Percentiles rank a stretch among this genome's conserved stretches.
These are phyloP conservation scores for Hyaloperonospora arabidopsidis DNA, from an alignment of 352 stramenopile genomes.

Conservation along the genomic window DNA sequence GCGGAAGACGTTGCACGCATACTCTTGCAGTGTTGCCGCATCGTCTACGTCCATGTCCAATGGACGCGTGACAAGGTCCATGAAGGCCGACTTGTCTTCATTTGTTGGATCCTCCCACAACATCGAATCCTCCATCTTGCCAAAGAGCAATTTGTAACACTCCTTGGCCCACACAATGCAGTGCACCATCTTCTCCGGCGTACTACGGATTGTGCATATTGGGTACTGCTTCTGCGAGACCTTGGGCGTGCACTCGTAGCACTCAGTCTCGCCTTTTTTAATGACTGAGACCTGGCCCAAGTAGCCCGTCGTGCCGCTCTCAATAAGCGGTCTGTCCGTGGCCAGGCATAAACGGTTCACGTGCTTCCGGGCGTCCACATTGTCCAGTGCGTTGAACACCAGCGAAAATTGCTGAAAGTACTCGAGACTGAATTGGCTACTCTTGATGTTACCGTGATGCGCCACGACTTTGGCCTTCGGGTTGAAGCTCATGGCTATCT, in stretches of 20 bases:
- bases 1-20: conserved; percentile 72
- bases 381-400: conserved; percentile 99
- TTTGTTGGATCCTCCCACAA: conserved; percentile 87
- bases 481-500: conserved; percentile 86
- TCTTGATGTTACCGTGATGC: conserved; percentile 98
- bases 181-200: conserved; percentile 98
- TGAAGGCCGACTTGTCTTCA: conserved; percentile 83
- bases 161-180: conserved; percentile 98
- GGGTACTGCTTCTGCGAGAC: conserved; percentile 96
- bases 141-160: conserved; percentile 85
- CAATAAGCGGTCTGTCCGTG: conserved; percentile 84
- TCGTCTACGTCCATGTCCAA: conserved; percentile 38
- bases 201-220: conserved; percentile 99
- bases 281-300: conserved; percentile 97
- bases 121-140: conserved; percentile 88
- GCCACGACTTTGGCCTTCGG: conserved; percentile 82
- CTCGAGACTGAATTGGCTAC: conserved; percentile 83
- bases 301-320: conserved; percentile 98
- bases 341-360: conserved; percentile 98
- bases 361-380: conserved; percentile 96
- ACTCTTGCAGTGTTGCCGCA: conserved; percentile 39
- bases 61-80: conserved; percentile 56
- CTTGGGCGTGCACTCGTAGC: conserved; percentile 97
- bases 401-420: conserved; percentile 95
- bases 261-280: conserved; percentile 94